Conservation (phyloP, 805 yeast species). For the Ogataea pignaliae region DNA sequence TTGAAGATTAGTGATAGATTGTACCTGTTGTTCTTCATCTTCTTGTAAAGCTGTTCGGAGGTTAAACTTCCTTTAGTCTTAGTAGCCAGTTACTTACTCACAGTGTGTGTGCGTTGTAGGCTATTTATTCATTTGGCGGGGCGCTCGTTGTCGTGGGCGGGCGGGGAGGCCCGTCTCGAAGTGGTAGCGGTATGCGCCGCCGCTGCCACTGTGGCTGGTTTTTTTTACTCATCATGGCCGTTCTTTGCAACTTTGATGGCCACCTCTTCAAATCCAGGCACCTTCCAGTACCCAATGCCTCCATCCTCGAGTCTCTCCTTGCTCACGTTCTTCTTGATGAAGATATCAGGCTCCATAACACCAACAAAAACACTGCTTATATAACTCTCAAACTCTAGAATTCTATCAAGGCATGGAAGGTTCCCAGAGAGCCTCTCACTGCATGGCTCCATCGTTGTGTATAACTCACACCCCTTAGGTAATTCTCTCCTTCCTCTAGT, state of each 20-base stretch:
- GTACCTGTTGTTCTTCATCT: no score
- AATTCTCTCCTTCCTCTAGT: slow-evolving; percentile 33
- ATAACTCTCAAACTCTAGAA: slow-evolving; percentile 42
- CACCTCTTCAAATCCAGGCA: slow-evolving; percentile 77
- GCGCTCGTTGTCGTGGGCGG: no score
- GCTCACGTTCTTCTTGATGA: slow-evolving; percentile 76
- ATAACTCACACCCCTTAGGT: slow-evolving; percentile 76
- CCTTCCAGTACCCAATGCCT: slow-evolving; percentile 68
- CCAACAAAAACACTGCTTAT: slow-evolving; percentile 86
- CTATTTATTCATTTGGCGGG: no score
- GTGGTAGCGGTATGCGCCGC: neutral
- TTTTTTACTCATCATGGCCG: slow-evolving; percentile 50
- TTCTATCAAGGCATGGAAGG: slow-evolving; percentile 79
- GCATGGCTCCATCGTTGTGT: slow-evolving; percentile 98
- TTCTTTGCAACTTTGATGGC: slow-evolving; percentile 65
- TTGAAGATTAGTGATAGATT: no score
- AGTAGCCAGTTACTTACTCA: no score
- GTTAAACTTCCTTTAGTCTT: no score
- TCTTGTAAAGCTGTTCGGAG: no score
- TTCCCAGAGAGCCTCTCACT: slow-evolving; percentile 86
- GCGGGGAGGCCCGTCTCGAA: no score
- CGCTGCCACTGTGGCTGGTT: neutral
- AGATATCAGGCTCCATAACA: slow-evolving; percentile 83
- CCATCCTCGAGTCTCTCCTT: slow-evolving; percentile 44
- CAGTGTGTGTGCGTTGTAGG: no score